Percentiles rank a stretch among this genome's conserved stretches.
These are phyloP conservation scores for Geosmithia morbida DNA, from an alignment of 2,329 filamentous ascomycete genomes.

Conservation along the genomic window DNA sequence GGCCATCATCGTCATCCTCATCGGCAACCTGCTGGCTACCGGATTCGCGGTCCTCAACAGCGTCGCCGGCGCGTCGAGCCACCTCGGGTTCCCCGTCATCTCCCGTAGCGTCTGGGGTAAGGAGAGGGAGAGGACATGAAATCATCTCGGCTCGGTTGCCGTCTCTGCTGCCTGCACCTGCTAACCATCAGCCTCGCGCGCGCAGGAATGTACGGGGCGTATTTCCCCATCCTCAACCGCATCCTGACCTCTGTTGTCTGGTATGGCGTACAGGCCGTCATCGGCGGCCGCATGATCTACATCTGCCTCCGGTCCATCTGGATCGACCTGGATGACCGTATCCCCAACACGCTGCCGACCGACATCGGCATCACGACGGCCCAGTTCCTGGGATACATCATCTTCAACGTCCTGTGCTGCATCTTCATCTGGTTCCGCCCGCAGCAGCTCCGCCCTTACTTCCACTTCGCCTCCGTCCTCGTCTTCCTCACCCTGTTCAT, in stretches of 20 bases:
- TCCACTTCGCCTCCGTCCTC: constrained; percentile 1
- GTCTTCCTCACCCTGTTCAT: constrained; percentile 8
- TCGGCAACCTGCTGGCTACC: constrained; percentile 1
- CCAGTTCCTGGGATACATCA: background rate
- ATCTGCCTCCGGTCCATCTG: constrained; percentile 19
- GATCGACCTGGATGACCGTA: constrained; percentile 19
- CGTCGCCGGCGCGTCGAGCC: constrained; percentile 10
- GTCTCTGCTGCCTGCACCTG: background rate
- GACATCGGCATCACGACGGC: constrained; percentile 16
- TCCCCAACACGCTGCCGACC: constrained; percentile 24
- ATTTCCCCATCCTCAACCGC: constrained; percentile 21
- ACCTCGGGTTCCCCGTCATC: constrained; percentile 27
- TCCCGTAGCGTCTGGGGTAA: constrained; percentile 23
- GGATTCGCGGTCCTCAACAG: constrained; percentile 2
- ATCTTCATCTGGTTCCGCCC: constrained; percentile 9
- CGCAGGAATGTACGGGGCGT: constrained; percentile 25
- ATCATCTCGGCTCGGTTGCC: background rate
- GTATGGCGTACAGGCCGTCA: constrained; percentile 20
- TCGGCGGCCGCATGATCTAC: constrained; percentile 9
- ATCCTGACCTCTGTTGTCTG: constrained; percentile 24
- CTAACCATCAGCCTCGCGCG: constrained; percentile 13
- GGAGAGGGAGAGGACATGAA: background rate
- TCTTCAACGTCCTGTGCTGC: constrained; percentile 8
- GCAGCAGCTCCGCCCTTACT: constrained; percentile 10
- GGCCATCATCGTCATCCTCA: constrained; percentile 16